phyloP scores from a whole-genome alignment of 352 stramenopile species.

The Phytophthora macrochlamydospora region DNA sequence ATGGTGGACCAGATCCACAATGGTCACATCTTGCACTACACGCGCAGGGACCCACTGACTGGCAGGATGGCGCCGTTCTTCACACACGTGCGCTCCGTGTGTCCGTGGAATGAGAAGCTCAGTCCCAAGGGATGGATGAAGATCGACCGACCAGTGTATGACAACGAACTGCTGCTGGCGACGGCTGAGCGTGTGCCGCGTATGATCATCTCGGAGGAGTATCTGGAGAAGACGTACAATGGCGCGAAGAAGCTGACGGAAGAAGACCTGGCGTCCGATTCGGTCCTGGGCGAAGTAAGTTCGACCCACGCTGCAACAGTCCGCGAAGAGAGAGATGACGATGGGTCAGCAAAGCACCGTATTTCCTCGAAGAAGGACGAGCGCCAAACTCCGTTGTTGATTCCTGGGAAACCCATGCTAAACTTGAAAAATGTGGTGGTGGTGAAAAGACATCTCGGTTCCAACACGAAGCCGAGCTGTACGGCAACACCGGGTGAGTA shows the following conservation, averaged over 20 bases:
- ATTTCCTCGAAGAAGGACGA: conserved; percentile 22
- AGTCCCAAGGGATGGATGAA: conserved; percentile 90
- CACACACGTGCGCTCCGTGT: conserved; percentile 89
- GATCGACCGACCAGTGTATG: conserved; percentile 88
- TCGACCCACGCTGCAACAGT: conserved; percentile 10
- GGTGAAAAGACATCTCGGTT: conserved; percentile 90
- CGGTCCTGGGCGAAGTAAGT: conserved; percentile 9
- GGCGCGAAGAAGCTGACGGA: conserved; percentile 27
- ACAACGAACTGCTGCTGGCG: conserved; percentile 88
- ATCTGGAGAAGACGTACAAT: conserved; percentile 88
- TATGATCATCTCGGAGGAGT: conserved; percentile 91
- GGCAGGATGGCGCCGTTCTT: conserved; percentile 86
- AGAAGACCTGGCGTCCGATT: conserved; percentile 13
- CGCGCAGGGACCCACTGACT: conserved; percentile 70
- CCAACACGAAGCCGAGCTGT: conserved; percentile 83
- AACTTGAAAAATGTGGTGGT: conserved; percentile 85
- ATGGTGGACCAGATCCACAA: conserved; percentile 93
- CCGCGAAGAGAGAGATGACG: not conserved
- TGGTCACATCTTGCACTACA: conserved; percentile 90
- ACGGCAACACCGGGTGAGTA: conserved; percentile 79
- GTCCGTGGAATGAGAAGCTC: conserved; percentile 90
- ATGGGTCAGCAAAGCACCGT: not conserved
- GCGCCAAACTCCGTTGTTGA: conserved; percentile 45
- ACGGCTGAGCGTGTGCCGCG: conserved; percentile 82
- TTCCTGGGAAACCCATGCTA: conserved; percentile 51